Percentiles rank a stretch among this genome's conserved stretches.
phyloP scores from a whole-genome alignment of 2,329 filamentous ascomycete genomes.

The Alternaria brassicicola region DNA sequence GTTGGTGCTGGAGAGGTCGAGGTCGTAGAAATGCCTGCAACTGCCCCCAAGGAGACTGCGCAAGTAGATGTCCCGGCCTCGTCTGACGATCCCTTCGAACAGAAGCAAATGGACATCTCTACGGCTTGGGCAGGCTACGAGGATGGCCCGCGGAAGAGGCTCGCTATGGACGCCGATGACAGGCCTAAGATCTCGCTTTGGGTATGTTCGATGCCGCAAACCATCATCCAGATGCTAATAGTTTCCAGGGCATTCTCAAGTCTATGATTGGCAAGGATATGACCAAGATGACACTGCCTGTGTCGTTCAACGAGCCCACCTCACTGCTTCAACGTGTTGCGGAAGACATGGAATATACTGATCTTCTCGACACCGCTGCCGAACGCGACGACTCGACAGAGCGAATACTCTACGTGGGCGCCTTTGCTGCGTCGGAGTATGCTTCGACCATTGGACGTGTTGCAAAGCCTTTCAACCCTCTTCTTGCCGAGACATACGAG shows the following conservation, averaged over 20 bases:
- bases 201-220: constrained; percentile 59
- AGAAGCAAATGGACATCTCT: constrained; percentile 68
- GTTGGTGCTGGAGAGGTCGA: constrained; percentile 92
- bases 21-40: constrained; percentile 68
- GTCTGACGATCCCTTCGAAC: constrained; percentile 56
- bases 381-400: constrained; percentile 87
- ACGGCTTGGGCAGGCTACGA: constrained; percentile 89
- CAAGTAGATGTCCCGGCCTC: constrained; percentile 38
- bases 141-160: constrained; percentile 76
- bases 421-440: constrained; percentile 95
- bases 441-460: constrained; percentile 96
- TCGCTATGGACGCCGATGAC: constrained; percentile 91
- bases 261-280: constrained; percentile 99
- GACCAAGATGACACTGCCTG: constrained; percentile 98
- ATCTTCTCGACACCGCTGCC: constrained; percentile 86
- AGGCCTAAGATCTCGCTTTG: constrained; percentile 93
- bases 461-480: constrained; percentile 96
- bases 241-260: constrained; percentile 82
- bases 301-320: constrained; percentile 98
- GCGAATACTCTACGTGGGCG: constrained; percentile 90
- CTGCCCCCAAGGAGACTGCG: constrained; percentile 44
- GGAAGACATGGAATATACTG: constrained; percentile 97
- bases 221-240: constrained; percentile 30
- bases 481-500: constrained; percentile 95
- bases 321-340: constrained; percentile 92